phyloP scores from a whole-genome alignment of 1,284 basidiomycete genomes.

The Sporisorium iseilematis-ciliati region DNA sequence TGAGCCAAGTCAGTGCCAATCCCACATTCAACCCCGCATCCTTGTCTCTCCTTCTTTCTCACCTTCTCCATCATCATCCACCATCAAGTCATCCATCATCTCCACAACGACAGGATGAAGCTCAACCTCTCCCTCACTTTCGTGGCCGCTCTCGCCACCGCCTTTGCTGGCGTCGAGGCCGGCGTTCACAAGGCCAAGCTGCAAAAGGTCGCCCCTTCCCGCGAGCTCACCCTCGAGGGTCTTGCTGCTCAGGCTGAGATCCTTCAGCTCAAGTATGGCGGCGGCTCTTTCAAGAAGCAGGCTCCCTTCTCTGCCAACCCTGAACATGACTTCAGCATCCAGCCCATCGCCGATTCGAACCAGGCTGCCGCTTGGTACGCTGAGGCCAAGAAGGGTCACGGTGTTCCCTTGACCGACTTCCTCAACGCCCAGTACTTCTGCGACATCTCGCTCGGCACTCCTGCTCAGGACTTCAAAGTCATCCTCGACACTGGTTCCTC shows the following conservation, averaged over 20 bases:
- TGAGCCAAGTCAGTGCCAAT: slow-evolving; percentile 9
- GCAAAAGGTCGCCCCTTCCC: slow-evolving; percentile 76
- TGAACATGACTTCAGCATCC: slow-evolving; percentile 74
- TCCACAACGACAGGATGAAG: slow-evolving; percentile 53
- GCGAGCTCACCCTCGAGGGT: slow-evolving; percentile 78
- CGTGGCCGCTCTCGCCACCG: slow-evolving; percentile 73
- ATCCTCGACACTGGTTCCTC: slow-evolving; percentile 89
- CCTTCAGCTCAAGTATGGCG: slow-evolving; percentile 66
- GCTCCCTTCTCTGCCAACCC: slow-evolving; percentile 71
- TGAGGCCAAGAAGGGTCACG: slow-evolving; percentile 80
- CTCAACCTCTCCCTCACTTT: slow-evolving; percentile 74
- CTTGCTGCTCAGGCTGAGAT: slow-evolving; percentile 76
- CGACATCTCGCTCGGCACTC: slow-evolving; percentile 84
- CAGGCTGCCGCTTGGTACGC: slow-evolving; percentile 55
- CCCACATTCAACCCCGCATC: slow-evolving; percentile 13
- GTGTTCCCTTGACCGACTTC: slow-evolving; percentile 92
- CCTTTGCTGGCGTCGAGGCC: slow-evolving; percentile 72
- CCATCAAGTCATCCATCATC: slow-evolving; percentile 3
- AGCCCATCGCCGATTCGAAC: slow-evolving; percentile 60
- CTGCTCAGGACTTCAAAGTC: slow-evolving; percentile 80
- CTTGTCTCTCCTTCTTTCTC: slow-evolving; percentile 76
- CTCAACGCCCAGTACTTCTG: slow-evolving; percentile 98
- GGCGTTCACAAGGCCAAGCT: slow-evolving; percentile 68
- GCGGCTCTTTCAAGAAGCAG: slow-evolving; percentile 55
- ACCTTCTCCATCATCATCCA: slow-evolving; percentile 74